Percentiles rank a stretch among this genome's conserved stretches.
Evolutionary conservation across 768 basidiomycete species (phyloP).

Genomic region (Mycena rebaudengoi): DNA sequence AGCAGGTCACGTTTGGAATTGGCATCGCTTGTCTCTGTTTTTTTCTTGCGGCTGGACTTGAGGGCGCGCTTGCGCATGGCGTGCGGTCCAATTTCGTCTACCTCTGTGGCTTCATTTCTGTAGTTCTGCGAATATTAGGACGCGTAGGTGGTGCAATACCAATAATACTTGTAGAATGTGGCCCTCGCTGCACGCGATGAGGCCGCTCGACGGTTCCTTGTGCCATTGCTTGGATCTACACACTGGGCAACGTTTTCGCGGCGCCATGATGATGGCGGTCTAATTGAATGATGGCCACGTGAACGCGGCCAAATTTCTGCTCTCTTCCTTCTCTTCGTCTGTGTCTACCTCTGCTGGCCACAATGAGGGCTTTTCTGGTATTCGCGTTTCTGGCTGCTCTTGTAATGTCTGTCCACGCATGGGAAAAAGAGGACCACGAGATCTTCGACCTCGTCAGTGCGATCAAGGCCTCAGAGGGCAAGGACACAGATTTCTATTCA

Average conservation of each 20-base stretch:
- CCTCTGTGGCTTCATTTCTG: conserved; percentile 79
- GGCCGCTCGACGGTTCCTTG: conserved; percentile 82
- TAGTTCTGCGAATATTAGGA: conserved; percentile 65
- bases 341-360: too few relatives aligned
- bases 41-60: conserved; percentile 65
- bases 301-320: background rate
- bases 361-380: conserved; percentile 18
- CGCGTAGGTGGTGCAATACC: background rate
- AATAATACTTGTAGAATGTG: conserved; percentile 82
- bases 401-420: conserved; percentile 63
- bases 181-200: conserved; percentile 89
- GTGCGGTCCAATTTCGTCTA: conserved; percentile 70
- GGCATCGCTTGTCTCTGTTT: conserved; percentile 53
- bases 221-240: conserved; percentile 91
- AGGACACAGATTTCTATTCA: conserved; percentile 95
- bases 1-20: conserved; percentile 63
- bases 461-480: conserved; percentile 86
- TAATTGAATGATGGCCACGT: conserved; percentile 15
- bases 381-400: conserved; percentile 52
- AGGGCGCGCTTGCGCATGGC: conserved; percentile 70
- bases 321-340: conserved; percentile 50
- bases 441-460: conserved; percentile 93
- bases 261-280: conserved; percentile 53
- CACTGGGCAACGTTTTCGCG: conserved; percentile 71
- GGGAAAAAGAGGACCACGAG: conserved; percentile 93